Evolutionary conservation across 441 rosid species (phyloP).

Genomic region (Capsella rubella): DNA sequence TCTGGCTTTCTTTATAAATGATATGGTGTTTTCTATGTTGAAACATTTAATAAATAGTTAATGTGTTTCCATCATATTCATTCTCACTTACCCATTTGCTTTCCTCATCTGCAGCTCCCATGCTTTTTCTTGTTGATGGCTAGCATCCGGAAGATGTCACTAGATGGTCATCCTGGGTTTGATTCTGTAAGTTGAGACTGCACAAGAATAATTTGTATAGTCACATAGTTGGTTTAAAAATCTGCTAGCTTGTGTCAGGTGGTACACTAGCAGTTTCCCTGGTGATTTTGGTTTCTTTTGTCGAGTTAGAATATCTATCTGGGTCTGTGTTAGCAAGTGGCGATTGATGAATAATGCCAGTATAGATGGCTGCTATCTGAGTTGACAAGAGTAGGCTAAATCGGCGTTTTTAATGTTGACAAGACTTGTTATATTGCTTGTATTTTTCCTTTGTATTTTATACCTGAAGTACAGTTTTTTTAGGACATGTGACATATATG

Average conservation of each 20-base stretch:
- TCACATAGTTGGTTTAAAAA: not conserved
- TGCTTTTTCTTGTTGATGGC: conserved; percentile 87
- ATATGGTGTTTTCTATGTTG: not conserved
- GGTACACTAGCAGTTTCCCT: conserved; percentile 15
- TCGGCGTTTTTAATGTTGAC: not conserved
- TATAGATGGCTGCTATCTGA: not conserved
- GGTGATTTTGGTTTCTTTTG: not conserved
- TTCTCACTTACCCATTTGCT: conserved; percentile 29
- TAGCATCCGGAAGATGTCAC: conserved; percentile 81
- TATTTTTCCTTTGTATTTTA: not conserved
- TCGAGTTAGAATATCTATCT: not conserved
- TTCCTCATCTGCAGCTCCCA: conserved; percentile 65
- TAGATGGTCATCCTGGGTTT: conserved; percentile 87
- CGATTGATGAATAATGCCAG: not conserved
- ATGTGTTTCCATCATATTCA: conserved; percentile 8
- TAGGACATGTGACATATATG: too few species aligned
- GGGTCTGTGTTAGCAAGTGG: not conserved
- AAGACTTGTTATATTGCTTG: not conserved
- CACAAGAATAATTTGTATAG: not conserved
- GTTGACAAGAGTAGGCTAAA: not conserved
- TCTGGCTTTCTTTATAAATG: not conserved
- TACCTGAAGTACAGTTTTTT: too few species aligned
- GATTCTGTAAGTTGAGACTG: conserved; percentile 67
- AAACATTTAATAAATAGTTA: not conserved
- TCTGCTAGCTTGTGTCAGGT: conserved; percentile 14